These are phyloP conservation scores for Termitomyces sp. DNA, from an alignment of 768 basidiomycete genomes.

Conservation along the genomic window DNA sequence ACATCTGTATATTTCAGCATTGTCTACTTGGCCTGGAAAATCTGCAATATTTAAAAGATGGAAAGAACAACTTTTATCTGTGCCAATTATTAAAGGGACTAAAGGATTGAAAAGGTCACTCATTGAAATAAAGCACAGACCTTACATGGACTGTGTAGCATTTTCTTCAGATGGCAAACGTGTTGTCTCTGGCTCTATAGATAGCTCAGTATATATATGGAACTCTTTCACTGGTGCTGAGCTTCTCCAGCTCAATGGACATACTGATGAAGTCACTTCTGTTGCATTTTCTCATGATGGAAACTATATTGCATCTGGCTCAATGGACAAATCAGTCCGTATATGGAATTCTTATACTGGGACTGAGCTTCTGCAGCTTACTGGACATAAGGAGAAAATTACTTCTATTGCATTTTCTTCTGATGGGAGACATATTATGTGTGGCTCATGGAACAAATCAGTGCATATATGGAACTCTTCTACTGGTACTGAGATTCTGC, in stretches of 20 bases:
- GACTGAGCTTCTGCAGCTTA: neutral
- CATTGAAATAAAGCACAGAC: neutral
- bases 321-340: neutral
- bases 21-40: neutral
- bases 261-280: neutral
- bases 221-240: neutral
- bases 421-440: neutral
- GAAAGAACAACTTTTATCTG: neutral
- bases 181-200: neutral
- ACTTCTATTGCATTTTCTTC: neutral
- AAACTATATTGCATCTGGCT: neutral
- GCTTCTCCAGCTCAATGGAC: neutral
- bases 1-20: neutral
- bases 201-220: neutral
- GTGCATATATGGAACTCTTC: neutral
- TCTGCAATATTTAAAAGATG: neutral
- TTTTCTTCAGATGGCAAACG: too few relatives aligned
- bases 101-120: neutral
- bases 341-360: neutral
- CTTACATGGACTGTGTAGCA: too few relatives aligned
- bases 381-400: neutral
- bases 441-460: neutral
- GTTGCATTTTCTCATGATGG: neutral
- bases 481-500: neutral
- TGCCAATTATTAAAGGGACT: neutral